Base-by-base conservation (phyloP, 345 rosid genomes). In the Corymbia maculata region DNA sequence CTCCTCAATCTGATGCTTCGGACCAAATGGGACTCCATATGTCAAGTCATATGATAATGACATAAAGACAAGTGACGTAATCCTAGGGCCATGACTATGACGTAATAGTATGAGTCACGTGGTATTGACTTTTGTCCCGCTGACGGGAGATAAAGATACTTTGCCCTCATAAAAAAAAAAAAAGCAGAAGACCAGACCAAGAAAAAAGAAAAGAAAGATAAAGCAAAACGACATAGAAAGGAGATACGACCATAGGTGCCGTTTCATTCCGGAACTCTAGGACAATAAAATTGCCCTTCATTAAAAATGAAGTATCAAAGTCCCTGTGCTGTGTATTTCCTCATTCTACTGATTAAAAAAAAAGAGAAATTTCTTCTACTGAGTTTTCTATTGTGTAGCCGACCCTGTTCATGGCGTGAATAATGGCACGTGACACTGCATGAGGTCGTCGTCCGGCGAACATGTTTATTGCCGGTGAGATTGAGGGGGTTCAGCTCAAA, bases 151-250 rank as follows among this genome's bases (percentile, higher is more conserved):
- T 36, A 36, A 2, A 36, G 42, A 36, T 36, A 36, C 42, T 36
- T 36, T 36, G 42, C 57, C 57, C 57, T 53, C 57, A 19, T 9
- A 9, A 53, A 24, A 53, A 6, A 19, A 19, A 53, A 53, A 36
- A 36, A 36, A 53, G 21, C 59, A 19, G 17, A 53, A 53, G 24
- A 51, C 51, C 3, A 10, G 51, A 51, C 51, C 51, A 12, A 8
- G 13, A 51, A 51, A 7, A 51, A 51, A 12, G 12, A 50, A 50
- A 50, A 0, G 26, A 51, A 55, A 0, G 2, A 55, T 21, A 0
- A 55, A 55, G 22, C 28, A 26, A 55, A 4, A 55, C 12, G 28
- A 55, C 61, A 55, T 55, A 55, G 61, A 11, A 55, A 55, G 8
- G 28, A 36, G 42, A 36, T 22, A 55, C 61, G 8, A 8, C 28